Evolutionary conservation across 768 basidiomycete species (phyloP).

Genomic region (Boletus speciosus): DNA sequence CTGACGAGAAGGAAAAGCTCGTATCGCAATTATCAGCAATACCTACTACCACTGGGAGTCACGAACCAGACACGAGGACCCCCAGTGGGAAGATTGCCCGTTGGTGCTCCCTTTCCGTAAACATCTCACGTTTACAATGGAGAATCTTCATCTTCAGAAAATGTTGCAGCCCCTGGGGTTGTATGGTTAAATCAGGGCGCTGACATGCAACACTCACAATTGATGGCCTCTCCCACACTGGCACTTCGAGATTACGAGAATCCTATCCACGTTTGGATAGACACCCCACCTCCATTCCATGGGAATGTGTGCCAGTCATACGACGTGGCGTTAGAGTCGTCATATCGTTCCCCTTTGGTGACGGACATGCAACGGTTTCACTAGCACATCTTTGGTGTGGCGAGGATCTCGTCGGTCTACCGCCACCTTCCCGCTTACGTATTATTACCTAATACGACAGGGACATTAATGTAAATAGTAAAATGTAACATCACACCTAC

Average conservation of each 20-base stretch:
- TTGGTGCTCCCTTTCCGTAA: conserved; percentile 6
- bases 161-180: not conserved
- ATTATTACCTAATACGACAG: no score
- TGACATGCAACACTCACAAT: conserved; percentile 2
- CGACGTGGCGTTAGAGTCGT: not conserved
- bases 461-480: no score
- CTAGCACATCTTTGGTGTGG: conserved; percentile 5
- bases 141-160: conserved; percentile 3
- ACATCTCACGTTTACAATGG: not conserved
- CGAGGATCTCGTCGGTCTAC: not conserved
- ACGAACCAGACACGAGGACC: not conserved
- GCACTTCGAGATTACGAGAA: not conserved
- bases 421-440: no score
- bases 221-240: not conserved
- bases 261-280: conserved; percentile 4
- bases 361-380: not conserved
- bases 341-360: not conserved
- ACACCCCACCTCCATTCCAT: not conserved
- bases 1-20: conserved; percentile 24
- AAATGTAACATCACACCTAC: not conserved
- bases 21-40: conserved; percentile 12
- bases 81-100: not conserved
- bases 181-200: conserved; percentile 6
- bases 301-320: conserved; percentile 5
- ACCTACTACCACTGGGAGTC: not conserved